These are phyloP conservation scores for Psilocybe mexicana DNA, from an alignment of 1,284 basidiomycete species.

Conservation along the genomic window DNA sequence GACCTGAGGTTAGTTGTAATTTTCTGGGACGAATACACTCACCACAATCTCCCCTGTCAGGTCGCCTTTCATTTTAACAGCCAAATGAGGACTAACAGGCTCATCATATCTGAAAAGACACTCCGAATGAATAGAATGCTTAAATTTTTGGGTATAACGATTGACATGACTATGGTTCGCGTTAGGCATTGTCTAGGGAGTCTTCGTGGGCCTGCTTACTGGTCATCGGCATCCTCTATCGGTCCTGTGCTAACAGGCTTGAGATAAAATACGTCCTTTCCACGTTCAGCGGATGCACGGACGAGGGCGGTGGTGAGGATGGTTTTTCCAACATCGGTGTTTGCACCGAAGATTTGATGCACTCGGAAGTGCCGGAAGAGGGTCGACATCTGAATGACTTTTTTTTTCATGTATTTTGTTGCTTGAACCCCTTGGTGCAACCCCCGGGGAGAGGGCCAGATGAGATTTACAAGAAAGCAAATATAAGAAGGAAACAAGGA, in stretches of 20 bases:
- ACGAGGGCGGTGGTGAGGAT: slow-evolving; percentile 83
- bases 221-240: slow-evolving; percentile 78
- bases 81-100: slow-evolving; percentile 93
- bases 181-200: neutral
- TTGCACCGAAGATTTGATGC: slow-evolving; percentile 90
- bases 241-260: slow-evolving; percentile 92
- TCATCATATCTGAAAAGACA: slow-evolving; percentile 87
- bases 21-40: neutral
- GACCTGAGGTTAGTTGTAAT: neutral
- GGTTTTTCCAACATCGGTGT: slow-evolving; percentile 93
- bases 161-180: slow-evolving; percentile 62
- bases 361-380: slow-evolving; percentile 81
- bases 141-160: slow-evolving; percentile 50
- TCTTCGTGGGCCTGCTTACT: slow-evolving; percentile 45
- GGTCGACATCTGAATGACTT: slow-evolving; percentile 36
- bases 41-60: slow-evolving; percentile 21
- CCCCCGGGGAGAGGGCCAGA: no score
- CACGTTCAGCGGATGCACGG: slow-evolving; percentile 62
- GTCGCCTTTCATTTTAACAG: slow-evolving; percentile 63
- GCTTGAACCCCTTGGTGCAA: no score
- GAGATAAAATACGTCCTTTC: slow-evolving; percentile 71
- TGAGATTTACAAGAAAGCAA: no score
- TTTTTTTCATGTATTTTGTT: neutral
- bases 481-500: no score
- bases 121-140: slow-evolving; percentile 52